phyloP scores from a whole-genome alignment of 116 monocot genomes.

The Dioscorea cayenensis region DNA sequence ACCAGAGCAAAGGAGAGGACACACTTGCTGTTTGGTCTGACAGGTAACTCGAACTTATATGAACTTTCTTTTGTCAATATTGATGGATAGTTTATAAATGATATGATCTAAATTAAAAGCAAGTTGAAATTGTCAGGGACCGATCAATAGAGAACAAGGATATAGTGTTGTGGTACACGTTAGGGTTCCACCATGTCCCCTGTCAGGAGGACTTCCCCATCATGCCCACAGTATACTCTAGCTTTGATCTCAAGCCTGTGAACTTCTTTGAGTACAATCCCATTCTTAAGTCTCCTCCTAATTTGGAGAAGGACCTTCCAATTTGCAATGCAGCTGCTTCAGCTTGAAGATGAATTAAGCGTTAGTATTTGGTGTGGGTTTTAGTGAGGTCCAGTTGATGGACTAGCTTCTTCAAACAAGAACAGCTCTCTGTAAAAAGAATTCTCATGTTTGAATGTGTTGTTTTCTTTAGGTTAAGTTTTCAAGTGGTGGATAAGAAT shows the following conservation, averaged over 20 bases:
- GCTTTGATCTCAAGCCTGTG: conserved; percentile 91
- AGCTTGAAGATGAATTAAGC: conserved; percentile 2
- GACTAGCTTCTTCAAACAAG: too few species aligned
- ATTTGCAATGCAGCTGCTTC: conserved; percentile 40
- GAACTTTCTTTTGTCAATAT: background rate
- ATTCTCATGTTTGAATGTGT: too few species aligned
- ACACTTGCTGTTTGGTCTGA: conserved; percentile 79
- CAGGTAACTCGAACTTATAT: conserved; percentile 31
- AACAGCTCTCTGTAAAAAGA: too few species aligned
- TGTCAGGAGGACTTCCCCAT: conserved; percentile 93
- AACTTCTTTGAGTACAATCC: conserved; percentile 97
- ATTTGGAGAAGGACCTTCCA: conserved; percentile 67
- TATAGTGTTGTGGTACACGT: conserved; percentile 86
- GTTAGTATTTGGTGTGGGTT: too few species aligned
- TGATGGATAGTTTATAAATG: background rate
- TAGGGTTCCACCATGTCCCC: conserved; percentile 90
- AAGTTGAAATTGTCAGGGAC: conserved; percentile 33
- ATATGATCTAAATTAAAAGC: background rate
- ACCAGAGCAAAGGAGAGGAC: conserved; percentile 85
- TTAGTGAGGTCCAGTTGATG: too few species aligned
- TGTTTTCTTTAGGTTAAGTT: too few species aligned
- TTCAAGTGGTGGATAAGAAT: too few species aligned
- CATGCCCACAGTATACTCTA: conserved; percentile 85
- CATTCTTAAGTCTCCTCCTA: conserved; percentile 50
- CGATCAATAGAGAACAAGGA: conserved; percentile 84